phyloP scores from a whole-genome alignment of 2,329 filamentous ascomycete species.

The Cladosporium sp. region DNA sequence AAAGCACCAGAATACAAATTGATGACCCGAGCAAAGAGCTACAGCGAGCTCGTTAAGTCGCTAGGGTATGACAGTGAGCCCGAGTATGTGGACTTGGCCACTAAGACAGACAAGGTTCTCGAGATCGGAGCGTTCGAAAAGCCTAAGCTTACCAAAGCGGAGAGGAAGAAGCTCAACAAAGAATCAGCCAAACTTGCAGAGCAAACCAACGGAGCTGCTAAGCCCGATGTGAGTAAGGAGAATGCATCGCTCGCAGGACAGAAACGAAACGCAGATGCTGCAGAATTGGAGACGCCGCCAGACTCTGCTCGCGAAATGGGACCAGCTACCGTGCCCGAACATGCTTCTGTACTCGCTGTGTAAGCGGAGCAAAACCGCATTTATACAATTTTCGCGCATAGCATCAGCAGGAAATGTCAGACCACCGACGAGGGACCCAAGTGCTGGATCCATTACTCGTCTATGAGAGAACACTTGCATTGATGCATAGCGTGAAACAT shows the following conservation, averaged over 20 bases:
- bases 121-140: constrained; percentile 53
- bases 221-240: constrained; percentile 25
- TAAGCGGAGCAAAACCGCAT: constrained; percentile 10
- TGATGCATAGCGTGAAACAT: constrained; percentile 5
- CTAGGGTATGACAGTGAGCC: constrained; percentile 58
- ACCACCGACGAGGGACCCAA: constrained; percentile 14
- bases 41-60: constrained; percentile 66
- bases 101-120: constrained; percentile 64
- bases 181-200: constrained; percentile 30
- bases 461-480: not conserved
- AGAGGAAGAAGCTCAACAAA: constrained; percentile 48
- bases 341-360: constrained; percentile 32
- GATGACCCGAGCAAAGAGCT: constrained; percentile 69
- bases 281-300: constrained; percentile 32
- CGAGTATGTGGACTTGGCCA: constrained; percentile 65
- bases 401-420: not conserved
- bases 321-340: constrained; percentile 31
- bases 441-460: constrained; percentile 20
- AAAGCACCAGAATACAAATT: constrained; percentile 66
- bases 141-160: constrained; percentile 50
- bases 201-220: constrained; percentile 25
- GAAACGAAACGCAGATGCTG: constrained; percentile 34
- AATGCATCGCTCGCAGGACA: constrained; percentile 2
- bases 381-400: not conserved
- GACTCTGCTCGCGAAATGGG: constrained; percentile 32